Evolutionary conservation across 352 stramenopile genomes (phyloP), one percentile per base, ranked within the genome.

Genomic region (Phytophthora cactorum): DNA sequence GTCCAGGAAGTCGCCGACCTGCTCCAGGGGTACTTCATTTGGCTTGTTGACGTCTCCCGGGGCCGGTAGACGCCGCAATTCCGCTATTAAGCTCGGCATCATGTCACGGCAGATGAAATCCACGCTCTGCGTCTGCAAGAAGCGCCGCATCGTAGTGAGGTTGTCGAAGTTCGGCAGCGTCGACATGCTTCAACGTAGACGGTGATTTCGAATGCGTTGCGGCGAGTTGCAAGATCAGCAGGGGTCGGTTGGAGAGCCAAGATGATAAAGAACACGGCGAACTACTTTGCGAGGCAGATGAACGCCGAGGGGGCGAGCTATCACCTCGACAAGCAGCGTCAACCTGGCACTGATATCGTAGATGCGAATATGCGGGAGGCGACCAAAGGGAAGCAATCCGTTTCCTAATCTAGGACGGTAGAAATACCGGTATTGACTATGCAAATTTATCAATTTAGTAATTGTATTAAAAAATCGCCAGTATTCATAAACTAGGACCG

Each of bases 1-100:
- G 45, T 90, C 80, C 8, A 89, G 57, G 49, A 78, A 89, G 14
- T 36, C 62, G 1, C 46, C 36, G 6, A 87, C 31, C 3, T 62
- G n/a, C 8, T 80, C 75, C 17, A 72, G n/a, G 52, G 51, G 56
- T 61, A 81, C 72, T 57, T 56, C 58, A 53, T 64, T 61, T n/a
- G 28, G 5, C 3, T 65, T 32, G 5, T 44, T 39, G 0, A 46
- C 11, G 52, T 68, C 52, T 15, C 29, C 47, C 2, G 27, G 43
- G 14, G n/a, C 10, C 38, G 53, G 50, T n/a, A 70, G 22, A 58
- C 38, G 63, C 28, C 72, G 66, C 44, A 81, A 50, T 41, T 60
- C 22, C 17, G 54, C n/a, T 34, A 83, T 45, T 15, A 81, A 17
- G 5, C 29, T 63, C 47, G 66, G 27, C 65, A 79, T 72, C 4